phyloP scores from a whole-genome alignment of 768 basidiomycete genomes.

The Pulveroboletus frians region DNA sequence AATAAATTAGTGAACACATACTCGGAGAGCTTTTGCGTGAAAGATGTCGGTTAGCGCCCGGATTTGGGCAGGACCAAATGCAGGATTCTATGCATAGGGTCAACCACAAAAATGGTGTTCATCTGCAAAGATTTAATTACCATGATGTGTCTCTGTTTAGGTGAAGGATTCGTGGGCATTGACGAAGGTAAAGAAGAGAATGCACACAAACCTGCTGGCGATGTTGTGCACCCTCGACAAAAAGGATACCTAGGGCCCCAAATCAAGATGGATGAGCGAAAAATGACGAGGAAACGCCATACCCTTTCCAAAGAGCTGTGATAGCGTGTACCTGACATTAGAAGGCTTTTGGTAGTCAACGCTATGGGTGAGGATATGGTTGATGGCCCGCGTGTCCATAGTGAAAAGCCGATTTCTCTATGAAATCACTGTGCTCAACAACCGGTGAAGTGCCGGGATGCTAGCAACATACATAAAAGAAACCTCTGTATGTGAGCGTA shows the following conservation, averaged over 20 bases:
- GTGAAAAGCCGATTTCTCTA: conserved; percentile 45
- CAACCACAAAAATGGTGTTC: neutral
- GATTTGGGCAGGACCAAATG: conserved; percentile 56
- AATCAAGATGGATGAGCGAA: neutral
- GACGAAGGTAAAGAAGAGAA: neutral
- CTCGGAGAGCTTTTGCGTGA: conserved; percentile 49
- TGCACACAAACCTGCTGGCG: conserved; percentile 32
- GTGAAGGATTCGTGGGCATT: neutral
- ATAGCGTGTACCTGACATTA: neutral
- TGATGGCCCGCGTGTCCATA: conserved; percentile 55
- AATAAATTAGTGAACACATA: conserved; percentile 14
- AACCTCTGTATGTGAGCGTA: conserved; percentile 10
- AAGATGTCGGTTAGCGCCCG: conserved; percentile 57
- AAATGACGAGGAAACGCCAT: neutral
- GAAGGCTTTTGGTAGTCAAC: conserved; percentile 46
- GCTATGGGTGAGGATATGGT: conserved; percentile 52
- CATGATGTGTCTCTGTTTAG: conserved; percentile 30
- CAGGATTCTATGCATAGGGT: conserved; percentile 50
- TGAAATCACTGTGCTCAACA: neutral
- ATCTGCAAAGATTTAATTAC: conserved; percentile 4
- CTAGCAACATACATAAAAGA: conserved; percentile 4
- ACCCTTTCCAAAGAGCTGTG: conserved; percentile 4
- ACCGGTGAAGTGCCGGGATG: too few relatives aligned
- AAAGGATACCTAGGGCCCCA: conserved; percentile 39
- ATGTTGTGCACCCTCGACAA: conserved; percentile 38